Evolutionary conservation across 371 early-diverging fungal species (phyloP), one percentile per base, ranked within the genome.

Genomic region (Choanephora cucurbitarum): DNA sequence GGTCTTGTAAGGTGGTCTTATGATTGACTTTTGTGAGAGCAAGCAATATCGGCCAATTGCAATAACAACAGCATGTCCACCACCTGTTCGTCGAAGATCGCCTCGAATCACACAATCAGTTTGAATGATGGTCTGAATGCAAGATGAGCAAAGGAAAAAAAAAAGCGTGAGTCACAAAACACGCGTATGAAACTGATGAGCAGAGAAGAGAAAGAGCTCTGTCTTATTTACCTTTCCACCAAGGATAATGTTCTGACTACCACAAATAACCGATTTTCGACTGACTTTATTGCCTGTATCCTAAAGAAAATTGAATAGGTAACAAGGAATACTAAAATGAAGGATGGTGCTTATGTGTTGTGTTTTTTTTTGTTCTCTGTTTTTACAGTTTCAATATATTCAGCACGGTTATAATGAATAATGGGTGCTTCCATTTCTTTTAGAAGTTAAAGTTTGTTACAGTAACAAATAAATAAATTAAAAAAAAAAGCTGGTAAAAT

Each of bases 221-320:
- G n/a, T n/a, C n/a, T n/a, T 13, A 5, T 28, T 55, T 77, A 90
- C 91, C 84, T 92, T 95, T 62, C 96, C 96, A 28, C 95, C 95
- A 15, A 97, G 85, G 43, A 95, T 91, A 57, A 97, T 97, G 76
- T 97, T 96, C 66, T 96, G 93, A 69, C 91, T 88, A 22, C 95
- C 95, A 66, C 88, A 91, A 61, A 97, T 96, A 54, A 89, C 83
- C 14, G 93, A 90, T 70, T 89, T 90, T 42, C 95, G 81, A 64
- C 90, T 88, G 51, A 97, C 93, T 76, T 93, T 95, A 79, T 96
- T 97, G 42, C 97, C 95, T 1, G 96, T 95, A 66, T 94, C 95
- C 91, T 90, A 72, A 24, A 48, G 8, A 24, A 41, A 22, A 10
- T 11, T 34, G 24, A 34, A 39, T 10, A 13, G 0, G 17, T 4